Base-by-base conservation (phyloP, 495 filamentous ascomycete genomes). In the Penicillium subrubescens region DNA sequence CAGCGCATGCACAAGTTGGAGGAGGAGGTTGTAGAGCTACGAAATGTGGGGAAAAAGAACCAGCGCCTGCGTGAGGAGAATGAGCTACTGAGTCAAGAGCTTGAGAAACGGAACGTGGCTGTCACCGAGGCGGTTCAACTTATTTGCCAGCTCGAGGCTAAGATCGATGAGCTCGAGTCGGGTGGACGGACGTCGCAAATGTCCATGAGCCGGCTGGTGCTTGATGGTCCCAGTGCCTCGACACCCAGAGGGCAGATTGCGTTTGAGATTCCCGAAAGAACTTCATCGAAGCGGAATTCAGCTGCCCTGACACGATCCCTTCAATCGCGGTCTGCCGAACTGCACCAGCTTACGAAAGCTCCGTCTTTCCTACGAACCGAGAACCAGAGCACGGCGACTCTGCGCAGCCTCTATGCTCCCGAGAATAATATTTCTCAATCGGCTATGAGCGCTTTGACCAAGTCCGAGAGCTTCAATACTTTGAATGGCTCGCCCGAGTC, bases 41-140 rank as follows among this genome's bases (percentile, higher is more conserved):
- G 86, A 60, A 77, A 85, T 54, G 80, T 86, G 53, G 77, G 80
- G 19, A 81, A 86, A 54, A 84, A 67, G 73, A 86, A 71, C 62
- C 75, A 62, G 63, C 77, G 71, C 39, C 76, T 74, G 57, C 77
- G 73, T 65, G 81, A 71, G 73, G 88, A 73, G 0, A 93, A 96
- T 62, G 86, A 89, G n/a, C 80, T 88, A 51, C 74, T 93, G 59
- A 75, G 90, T 6, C 70, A 73, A 5, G 90, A 94, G 67, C 78
- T 97, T 59, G 87, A 92, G 54, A 89, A 89, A 68, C 82, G 90
- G 33, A 90, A 96, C 72, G 84, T 88, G 51, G 93, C 91, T 1
- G 79, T 97, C 2, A 87, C 89, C 52, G 92, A 97, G 71, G 94
- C 94, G 3, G 90, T 94, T 8, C 83, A 86, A 12, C 82, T 95